Base-by-base conservation (phyloP, 129 eudicot genomes). In the Saussurea involucrata region DNA sequence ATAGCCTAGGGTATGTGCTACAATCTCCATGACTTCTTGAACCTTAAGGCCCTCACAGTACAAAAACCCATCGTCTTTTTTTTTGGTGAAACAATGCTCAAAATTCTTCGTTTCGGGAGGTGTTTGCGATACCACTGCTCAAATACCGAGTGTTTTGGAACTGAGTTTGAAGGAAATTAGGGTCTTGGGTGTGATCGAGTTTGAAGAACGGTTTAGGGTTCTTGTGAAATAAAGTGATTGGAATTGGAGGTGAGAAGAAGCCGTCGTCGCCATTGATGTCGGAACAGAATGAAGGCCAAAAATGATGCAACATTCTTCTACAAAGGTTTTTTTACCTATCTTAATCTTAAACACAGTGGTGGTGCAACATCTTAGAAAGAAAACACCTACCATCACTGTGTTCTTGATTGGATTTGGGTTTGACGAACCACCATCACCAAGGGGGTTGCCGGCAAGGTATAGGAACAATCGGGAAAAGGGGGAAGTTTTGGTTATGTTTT, bases 1-100 rank as follows among this genome's bases (percentile, higher is more conserved):
- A n/a, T n/a, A n/a, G n/a, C n/a, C n/a, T n/a, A n/a, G n/a, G n/a
- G n/a, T n/a, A n/a, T n/a, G n/a, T n/a, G n/a, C n/a, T n/a, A n/a
- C n/a, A n/a, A n/a, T n/a, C 8, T 91, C 85, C 97, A 94, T 89
- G 18, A 94, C 84, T 5, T 94, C 92, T 63, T 94, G 78, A 29
- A 94, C 98, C 86, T 86, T 91, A 77, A 78, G 73, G 8, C 83
- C 87, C 88, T 91, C 98, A 34, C 93, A 87, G 25, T 91, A 89
- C 82, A 94, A 73, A 78, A 68, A 89, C 64, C 98, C 97, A 87
- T 94, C 98, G 4, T 77, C 82, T 18, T 86, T 78, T n/a, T n/a
- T n/a, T 78, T 94, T 94, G 70, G 85, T 84, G 81, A 91, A 89
- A 86, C 96, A 86, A 66, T 91, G 96, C 70, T 88, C 67, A 57